These are phyloP conservation scores for Diaporthe sp. DNA, from an alignment of 2,329 filamentous ascomycete species.

Conservation along the genomic window DNA sequence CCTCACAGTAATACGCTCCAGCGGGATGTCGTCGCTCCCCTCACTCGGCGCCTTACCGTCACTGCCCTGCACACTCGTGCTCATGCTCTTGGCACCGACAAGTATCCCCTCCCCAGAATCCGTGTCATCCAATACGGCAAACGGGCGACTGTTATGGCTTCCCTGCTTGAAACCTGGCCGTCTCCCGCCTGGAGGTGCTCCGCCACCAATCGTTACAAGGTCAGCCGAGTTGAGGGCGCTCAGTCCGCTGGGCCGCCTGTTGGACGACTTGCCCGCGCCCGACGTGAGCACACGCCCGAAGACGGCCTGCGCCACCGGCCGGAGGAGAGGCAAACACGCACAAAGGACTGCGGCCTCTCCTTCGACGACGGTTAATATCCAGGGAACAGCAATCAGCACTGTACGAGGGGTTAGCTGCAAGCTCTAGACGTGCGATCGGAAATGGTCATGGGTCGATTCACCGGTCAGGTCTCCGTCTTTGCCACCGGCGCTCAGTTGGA, in stretches of 20 bases:
- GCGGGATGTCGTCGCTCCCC: constrained; percentile 11
- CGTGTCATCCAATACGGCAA: constrained; percentile 3
- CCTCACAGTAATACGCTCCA: background rate
- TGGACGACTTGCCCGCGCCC: constrained; percentile 19
- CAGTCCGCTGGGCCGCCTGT: constrained; percentile 3
- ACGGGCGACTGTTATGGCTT: background rate
- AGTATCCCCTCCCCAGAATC: constrained; percentile 11
- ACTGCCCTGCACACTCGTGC: constrained; percentile 7
- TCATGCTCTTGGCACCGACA: background rate
- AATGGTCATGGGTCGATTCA: background rate
- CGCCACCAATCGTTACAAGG: constrained; percentile 6
- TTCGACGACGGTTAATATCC: background rate
- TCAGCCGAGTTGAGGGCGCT: background rate
- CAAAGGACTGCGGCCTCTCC: background rate
- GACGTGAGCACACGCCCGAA: constrained; percentile 13
- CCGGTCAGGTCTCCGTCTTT: constrained; percentile 15
- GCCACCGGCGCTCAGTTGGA: background rate
- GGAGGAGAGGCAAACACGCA: constrained; percentile 8
- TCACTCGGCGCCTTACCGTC: constrained; percentile 19
- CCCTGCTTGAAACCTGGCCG: background rate
- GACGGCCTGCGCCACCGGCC: background rate
- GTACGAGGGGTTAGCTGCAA: background rate
- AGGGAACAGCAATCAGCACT: constrained; percentile 8
- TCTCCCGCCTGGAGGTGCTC: background rate
- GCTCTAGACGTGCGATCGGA: too few relatives aligned